phyloP scores from a whole-genome alignment of 2,329 filamentous ascomycete genomes.

The Colletotrichum ledebouriae region DNA sequence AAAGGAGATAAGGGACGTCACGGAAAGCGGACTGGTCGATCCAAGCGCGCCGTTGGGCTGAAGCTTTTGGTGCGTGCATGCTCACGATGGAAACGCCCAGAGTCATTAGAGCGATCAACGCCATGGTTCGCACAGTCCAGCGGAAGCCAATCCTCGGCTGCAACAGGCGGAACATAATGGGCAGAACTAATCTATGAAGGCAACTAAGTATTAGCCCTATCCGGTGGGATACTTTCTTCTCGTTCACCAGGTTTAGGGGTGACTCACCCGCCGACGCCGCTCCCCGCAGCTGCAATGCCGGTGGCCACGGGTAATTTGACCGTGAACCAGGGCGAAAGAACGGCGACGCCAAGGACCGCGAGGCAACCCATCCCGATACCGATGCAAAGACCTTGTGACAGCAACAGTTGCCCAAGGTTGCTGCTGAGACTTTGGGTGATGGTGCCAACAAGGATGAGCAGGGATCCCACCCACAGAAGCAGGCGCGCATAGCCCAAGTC shows the following conservation, averaged over 20 bases:
- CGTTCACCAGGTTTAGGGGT: slow-evolving; percentile 52
- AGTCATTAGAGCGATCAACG: slow-evolving; percentile 24
- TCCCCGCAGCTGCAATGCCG: slow-evolving; percentile 52
- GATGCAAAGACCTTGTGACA: slow-evolving; percentile 60
- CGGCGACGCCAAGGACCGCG: slow-evolving; percentile 53
- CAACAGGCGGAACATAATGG: slow-evolving; percentile 26
- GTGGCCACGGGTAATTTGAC: slow-evolving; percentile 48
- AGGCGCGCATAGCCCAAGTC: slow-evolving; percentile 61
- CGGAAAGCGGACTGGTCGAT: slow-evolving; percentile 50
- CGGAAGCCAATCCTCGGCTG: slow-evolving; percentile 30
- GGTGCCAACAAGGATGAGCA: slow-evolving; percentile 61
- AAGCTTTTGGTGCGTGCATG: slow-evolving; percentile 47
- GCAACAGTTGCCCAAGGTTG: slow-evolving; percentile 63
- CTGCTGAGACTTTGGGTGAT: slow-evolving; percentile 59
- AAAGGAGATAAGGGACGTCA: slow-evolving; percentile 55
- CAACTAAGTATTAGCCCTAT: slow-evolving; percentile 72
- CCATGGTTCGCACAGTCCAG: slow-evolving; percentile 38
- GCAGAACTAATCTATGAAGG: slow-evolving; percentile 58
- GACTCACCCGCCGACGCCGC: slow-evolving; percentile 47
- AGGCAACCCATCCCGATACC: slow-evolving; percentile 60
- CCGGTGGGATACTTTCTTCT: slow-evolving; percentile 62
- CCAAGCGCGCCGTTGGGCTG: slow-evolving; percentile 31
- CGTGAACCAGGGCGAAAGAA: slow-evolving; percentile 53
- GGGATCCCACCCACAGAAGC: slow-evolving; percentile 56
- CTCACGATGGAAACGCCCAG: slow-evolving; percentile 44